Conservation (phyloP, 805 yeast genomes). For the Torulaspora maleeae region DNA sequence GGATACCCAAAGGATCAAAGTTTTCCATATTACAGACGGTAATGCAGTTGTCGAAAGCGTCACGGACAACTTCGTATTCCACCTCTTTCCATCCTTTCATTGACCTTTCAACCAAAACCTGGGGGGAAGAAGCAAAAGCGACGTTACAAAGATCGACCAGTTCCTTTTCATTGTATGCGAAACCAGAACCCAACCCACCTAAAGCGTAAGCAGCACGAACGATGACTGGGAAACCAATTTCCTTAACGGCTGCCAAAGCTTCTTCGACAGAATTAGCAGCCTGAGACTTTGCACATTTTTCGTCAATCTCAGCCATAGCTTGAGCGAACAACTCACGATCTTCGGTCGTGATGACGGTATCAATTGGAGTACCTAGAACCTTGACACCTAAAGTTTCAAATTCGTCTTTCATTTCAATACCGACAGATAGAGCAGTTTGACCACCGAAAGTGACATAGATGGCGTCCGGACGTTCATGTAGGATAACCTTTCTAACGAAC, state of each 20-base stretch:
- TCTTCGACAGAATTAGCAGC: conserved; percentile 79
- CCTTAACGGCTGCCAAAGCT: conserved; percentile 77
- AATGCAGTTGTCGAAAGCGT: conserved; percentile 93
- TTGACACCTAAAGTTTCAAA: conserved; percentile 82
- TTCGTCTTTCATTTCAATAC: conserved; percentile 93
- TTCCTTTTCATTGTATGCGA: conserved; percentile 83
- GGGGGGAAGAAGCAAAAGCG: conserved; percentile 95
- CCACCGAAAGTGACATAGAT: conserved; percentile 98
- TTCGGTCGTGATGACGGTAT: conserved; percentile 94
- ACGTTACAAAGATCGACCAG: conserved; percentile 77
- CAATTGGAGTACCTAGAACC: conserved; percentile 95
- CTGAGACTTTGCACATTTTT: conserved; percentile 90
- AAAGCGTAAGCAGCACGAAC: conserved; percentile 96
- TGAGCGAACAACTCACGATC: conserved; percentile 94
- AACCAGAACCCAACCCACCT: conserved; percentile 98
- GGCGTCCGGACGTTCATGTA: conserved; percentile 94
- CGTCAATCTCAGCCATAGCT: conserved; percentile 91
- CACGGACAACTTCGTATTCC: conserved; percentile 98
- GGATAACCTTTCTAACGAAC: conserved; percentile 90
- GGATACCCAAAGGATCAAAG: conserved; percentile 97
- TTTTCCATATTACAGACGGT: conserved; percentile 99
- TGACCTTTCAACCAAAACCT: conserved; percentile 89
- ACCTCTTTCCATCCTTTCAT: conserved; percentile 99
- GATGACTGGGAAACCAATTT: conserved; percentile 91
- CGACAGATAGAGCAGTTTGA: conserved; percentile 95